Evolutionary conservation across 257 asterid genomes (phyloP).

Genomic region (Datura wrightii): DNA sequence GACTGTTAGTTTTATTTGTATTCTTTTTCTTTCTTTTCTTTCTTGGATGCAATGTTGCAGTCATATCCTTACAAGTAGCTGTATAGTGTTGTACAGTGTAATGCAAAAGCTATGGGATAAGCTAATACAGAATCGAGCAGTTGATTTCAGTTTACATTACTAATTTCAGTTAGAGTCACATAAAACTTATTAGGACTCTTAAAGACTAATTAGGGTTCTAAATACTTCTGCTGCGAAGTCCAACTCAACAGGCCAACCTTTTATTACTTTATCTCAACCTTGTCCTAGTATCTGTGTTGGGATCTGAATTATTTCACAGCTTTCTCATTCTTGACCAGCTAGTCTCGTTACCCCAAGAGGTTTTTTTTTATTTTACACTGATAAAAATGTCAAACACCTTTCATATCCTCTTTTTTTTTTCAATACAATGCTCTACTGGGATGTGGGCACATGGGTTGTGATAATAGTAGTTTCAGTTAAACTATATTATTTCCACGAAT

Average conservation of each 20-base stretch:
- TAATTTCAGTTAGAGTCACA: not conserved
- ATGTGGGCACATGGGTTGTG: not conserved
- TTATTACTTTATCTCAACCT: constrained; percentile 4
- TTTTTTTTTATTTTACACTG: not conserved
- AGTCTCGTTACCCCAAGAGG: not conserved
- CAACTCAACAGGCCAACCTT: not conserved
- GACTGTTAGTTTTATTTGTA: not conserved
- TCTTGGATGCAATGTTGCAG: not conserved
- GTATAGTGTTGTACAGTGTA: not conserved
- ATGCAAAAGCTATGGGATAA: not conserved
- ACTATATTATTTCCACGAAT: not conserved
- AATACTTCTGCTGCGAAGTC: not conserved
- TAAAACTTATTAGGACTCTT: not conserved
- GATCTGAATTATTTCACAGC: not conserved
- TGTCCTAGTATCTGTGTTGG: not conserved
- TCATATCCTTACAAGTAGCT: constrained; percentile 8
- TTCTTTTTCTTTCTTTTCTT: not conserved
- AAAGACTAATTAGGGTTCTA: not conserved
- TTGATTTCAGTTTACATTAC: not conserved
- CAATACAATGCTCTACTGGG: not conserved
- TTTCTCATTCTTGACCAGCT: constrained; percentile 1
- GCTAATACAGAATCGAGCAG: not conserved
- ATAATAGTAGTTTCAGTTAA: not conserved
- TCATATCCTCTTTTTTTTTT: not conserved
- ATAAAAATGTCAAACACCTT: not conserved